Evolutionary conservation across 2,329 filamentous ascomycete genomes (phyloP), one percentile per base, ranked within the genome.

Genomic region (Amauroascus niger): DNA sequence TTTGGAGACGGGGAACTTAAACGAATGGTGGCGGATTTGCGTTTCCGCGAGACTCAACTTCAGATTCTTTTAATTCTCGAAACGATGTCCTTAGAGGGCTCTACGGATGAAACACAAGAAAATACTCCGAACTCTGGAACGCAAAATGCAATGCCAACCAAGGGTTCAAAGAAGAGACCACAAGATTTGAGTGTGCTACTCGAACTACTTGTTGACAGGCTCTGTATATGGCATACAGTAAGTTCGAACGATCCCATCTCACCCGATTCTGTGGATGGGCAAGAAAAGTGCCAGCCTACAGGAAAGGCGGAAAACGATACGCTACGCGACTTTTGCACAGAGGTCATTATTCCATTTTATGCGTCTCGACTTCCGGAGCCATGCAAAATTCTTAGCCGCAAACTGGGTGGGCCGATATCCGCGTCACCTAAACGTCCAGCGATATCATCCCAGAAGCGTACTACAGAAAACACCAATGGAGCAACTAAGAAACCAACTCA

Each of bases 141-240:
- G 8, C 52, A 49, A 16, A 14, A 53, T 45, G 18, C 9, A 56
- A 54, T 16, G 28, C 56, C 14, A 65, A 61, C 49, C n/a, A 63
- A 64, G 53, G 47, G 61, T 28, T 70, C 63, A 45, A 35, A 56
- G 9, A 74, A 71, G 56, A 75, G 72, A 53, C 58, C 62, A 7
- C 71, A 71, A 46, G 69, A 76, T 60, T 58, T 76, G 32, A 63
- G 66, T 41, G 64, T 69, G 3, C 64, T 75, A 22, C 65, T 77
- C 16, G 74, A 76, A 52, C 64, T 76, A 1, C 68, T 76, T 24
- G 62, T 76, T 14, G 74, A 77, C 55, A 66, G 74, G 52, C 63
- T 77, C 24, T 75, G 74, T 56, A 77, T 77, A 50, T 77, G 74
- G 74, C 73, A 76, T 60, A 69, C 73, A 24, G 71, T 76, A 47